Evolutionary conservation across 140 eudicot species (phyloP), one percentile per base, ranked within the genome.

Genomic region (Cichorium intybus): DNA sequence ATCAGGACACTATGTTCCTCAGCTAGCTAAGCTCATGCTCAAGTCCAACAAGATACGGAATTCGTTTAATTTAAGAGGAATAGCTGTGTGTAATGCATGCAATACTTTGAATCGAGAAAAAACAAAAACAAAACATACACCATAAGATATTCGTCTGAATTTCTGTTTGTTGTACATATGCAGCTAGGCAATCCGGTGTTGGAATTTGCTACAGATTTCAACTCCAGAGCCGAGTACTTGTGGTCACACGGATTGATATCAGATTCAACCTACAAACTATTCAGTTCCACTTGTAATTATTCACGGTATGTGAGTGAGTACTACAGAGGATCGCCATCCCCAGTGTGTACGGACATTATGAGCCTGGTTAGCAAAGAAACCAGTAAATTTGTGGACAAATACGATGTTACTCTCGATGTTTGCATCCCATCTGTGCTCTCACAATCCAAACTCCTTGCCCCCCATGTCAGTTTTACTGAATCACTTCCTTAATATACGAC

Each of bases 191-290:
- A 89, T 81, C 97, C 97, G 33, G 86, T 89, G 58, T 79, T 88
- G 58, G 96, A 88, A 57, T 88, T 56, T 60, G 84, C 96, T 5
- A 80, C 88, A 2, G 96, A 88, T 71, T 81, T 85, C 23, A 88
- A 88, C 35, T 88, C 96, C 0, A 76, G 96, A 74, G 96, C 96
- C 0, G 96, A 88, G 71, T 90, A 57, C 45, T 86, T 90, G 48
- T 90, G 97, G 97, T 90, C 97, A 56, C 97, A 90, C 56, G 97
- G 97, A 5, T 73, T 90, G 18, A 84, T 90, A 77, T 90, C 96
- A 46, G 96, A 88, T 74, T 61, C 95, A 0, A 85, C 96, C 14
- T 88, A 88, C 86, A 85, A 67, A 10, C 23, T 88, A 26, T 85
- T 88, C 79, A 82, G 82, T 12, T 77, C 82, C 6, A 73, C 68